phyloP scores from a whole-genome alignment of 371 early-diverging fungal species.

The Mortierella sp. region DNA sequence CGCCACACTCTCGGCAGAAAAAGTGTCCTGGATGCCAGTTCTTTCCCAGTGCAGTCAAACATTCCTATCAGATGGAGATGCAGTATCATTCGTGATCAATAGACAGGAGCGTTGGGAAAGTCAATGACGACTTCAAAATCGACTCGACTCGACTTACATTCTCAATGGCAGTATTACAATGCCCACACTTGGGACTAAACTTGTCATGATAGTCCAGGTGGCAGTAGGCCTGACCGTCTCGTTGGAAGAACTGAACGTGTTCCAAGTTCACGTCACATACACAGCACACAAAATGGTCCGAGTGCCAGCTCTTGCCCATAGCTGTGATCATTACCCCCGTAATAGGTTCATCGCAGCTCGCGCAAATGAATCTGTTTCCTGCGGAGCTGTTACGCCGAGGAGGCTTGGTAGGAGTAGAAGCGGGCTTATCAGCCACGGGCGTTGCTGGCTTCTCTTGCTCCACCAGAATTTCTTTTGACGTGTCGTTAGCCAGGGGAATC shows the following conservation, averaged over 20 bases:
- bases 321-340: conserved; percentile 70
- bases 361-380: conserved; percentile 48
- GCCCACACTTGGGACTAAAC: conserved; percentile 75
- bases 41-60: conserved; percentile 73
- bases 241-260: conserved; percentile 71
- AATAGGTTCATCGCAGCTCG: conserved; percentile 63
- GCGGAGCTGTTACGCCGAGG: conserved; percentile 7
- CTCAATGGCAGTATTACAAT: conserved; percentile 72
- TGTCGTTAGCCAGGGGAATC: conserved; percentile 14
- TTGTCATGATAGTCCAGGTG: conserved; percentile 71
- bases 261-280: conserved; percentile 70
- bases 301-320: conserved; percentile 75
- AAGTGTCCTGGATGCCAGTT: conserved; percentile 80
- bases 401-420: conserved; percentile 14
- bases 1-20: conserved; percentile 82
- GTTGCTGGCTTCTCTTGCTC: conserved; percentile 2
- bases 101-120: no score
- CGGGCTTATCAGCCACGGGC: neutral
- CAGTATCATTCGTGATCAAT: no score
- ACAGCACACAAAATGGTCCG: conserved; percentile 77
- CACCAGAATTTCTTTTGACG: conserved; percentile 22
- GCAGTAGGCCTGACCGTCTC: conserved; percentile 71
- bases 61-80: conserved; percentile 45
- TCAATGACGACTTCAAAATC: neutral
- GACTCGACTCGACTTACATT: conserved; percentile 55